A percentile compares a stretch with the other conserved stretches of the same genome.
Conservation (phyloP, 2,329 filamentous ascomycete genomes). For the Paracamarosporium sp. region DNA sequence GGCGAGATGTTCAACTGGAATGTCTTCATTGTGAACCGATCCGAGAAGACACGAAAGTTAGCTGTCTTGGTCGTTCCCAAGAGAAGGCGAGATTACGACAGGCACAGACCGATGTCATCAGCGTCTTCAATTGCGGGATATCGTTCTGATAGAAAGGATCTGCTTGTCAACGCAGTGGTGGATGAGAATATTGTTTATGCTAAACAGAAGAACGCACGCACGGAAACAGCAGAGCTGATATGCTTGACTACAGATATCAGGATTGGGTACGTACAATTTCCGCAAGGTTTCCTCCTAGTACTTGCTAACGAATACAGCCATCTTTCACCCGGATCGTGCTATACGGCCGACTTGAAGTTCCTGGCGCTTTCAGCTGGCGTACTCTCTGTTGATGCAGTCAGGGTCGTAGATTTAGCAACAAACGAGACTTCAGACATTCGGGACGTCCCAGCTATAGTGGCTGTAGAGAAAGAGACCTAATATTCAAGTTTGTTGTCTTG, state of each 20-base stretch:
- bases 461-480: slow-evolving; percentile 21
- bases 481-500: neutral
- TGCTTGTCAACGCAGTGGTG: slow-evolving; percentile 69
- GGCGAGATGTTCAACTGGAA: slow-evolving; percentile 75
- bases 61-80: slow-evolving; percentile 73
- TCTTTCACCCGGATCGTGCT: slow-evolving; percentile 73
- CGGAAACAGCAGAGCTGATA: slow-evolving; percentile 72
- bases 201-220: slow-evolving; percentile 69
- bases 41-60: slow-evolving; percentile 68
- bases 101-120: slow-evolving; percentile 51
- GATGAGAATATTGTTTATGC: slow-evolving; percentile 76
- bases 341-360: slow-evolving; percentile 76
- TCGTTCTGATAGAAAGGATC: slow-evolving; percentile 42
- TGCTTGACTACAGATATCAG: slow-evolving; percentile 77
- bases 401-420: slow-evolving; percentile 74
- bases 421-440: slow-evolving; percentile 80
- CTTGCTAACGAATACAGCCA: slow-evolving; percentile 55
- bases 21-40: slow-evolving; percentile 78
- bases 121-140: slow-evolving; percentile 49
- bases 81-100: slow-evolving; percentile 59
- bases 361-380: slow-evolving; percentile 71
- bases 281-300: neutral
- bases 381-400: slow-evolving; percentile 73
- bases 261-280: slow-evolving; percentile 62
- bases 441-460: slow-evolving; percentile 73